These are phyloP conservation scores for Pyrenophora seminiperda DNA, from an alignment of 2,329 filamentous ascomycete genomes.

Conservation along the genomic window DNA sequence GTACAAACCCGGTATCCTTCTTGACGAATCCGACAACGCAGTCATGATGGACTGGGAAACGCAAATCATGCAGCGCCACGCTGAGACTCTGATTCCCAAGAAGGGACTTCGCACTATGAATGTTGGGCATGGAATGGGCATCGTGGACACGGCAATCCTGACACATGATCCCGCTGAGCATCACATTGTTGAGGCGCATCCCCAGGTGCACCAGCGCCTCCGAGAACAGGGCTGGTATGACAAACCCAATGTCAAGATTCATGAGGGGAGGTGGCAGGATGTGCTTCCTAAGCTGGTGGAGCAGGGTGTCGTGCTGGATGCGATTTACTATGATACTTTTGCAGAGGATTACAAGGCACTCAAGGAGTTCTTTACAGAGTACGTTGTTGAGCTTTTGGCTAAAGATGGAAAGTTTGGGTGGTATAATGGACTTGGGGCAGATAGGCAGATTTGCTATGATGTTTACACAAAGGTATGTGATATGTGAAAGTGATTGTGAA, in stretches of 20 bases:
- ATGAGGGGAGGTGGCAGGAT: conserved; percentile 81
- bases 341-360: conserved; percentile 47
- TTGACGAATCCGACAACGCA: conserved; percentile 77
- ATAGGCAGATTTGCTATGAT: conserved; percentile 49
- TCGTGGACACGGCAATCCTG: conserved; percentile 78
- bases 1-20: conserved; percentile 54
- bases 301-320: conserved; percentile 74
- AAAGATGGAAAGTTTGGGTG: conserved; percentile 45
- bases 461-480: conserved; percentile 45
- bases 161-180: conserved; percentile 69
- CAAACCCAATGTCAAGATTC: conserved; percentile 63
- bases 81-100: conserved; percentile 67
- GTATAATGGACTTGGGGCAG: conserved; percentile 48
- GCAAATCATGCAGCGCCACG: conserved; percentile 80
- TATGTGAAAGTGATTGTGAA: neutral
- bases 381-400: conserved; percentile 43
- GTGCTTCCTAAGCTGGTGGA: conserved; percentile 71
- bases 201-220: conserved; percentile 73
- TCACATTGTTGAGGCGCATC: conserved; percentile 87
- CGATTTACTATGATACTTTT: conserved; percentile 57
- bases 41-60: conserved; percentile 96
- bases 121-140: conserved; percentile 90
- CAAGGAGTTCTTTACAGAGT: conserved; percentile 46
- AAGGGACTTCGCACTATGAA: conserved; percentile 75
- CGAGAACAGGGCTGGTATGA: conserved; percentile 71